Evolutionary conservation across 345 rosid genomes (phyloP).

Genomic region (Salix arbutifolia): DNA sequence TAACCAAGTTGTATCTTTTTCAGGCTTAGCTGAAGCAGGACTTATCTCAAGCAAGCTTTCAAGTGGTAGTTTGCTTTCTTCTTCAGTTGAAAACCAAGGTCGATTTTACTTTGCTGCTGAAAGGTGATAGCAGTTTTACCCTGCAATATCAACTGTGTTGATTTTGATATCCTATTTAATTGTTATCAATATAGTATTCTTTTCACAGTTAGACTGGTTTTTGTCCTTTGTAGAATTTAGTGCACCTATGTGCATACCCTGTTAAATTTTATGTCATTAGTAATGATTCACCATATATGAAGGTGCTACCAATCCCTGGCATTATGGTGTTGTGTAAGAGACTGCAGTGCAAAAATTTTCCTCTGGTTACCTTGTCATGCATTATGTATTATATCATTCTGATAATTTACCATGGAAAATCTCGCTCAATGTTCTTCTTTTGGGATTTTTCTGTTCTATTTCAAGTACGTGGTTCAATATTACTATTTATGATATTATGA

Average conservation of each 20-base stretch:
- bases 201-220: neutral
- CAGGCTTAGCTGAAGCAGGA: slow-evolving; percentile 98
- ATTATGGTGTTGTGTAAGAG: neutral
- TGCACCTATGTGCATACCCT: neutral
- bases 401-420: neutral
- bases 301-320: neutral
- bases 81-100: slow-evolving; percentile 33
- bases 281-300: neutral
- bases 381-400: neutral
- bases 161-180: neutral
- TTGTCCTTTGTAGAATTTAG: neutral
- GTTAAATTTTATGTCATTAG: neutral
- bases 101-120: slow-evolving; percentile 64
- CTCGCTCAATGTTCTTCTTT: neutral
- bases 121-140: slow-evolving; percentile 40
- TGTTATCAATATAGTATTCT: neutral
- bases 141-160: slow-evolving; percentile 1
- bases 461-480: neutral
- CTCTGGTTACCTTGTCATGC: neutral
- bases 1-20: slow-evolving; percentile 27
- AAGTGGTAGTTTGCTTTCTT: slow-evolving; percentile 47
- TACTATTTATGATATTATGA: neutral
- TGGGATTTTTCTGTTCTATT: neutral
- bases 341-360: neutral
- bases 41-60: slow-evolving; percentile 92